Conservation (phyloP, 257 asterid species). For the Ehretia macrophylla region DNA sequence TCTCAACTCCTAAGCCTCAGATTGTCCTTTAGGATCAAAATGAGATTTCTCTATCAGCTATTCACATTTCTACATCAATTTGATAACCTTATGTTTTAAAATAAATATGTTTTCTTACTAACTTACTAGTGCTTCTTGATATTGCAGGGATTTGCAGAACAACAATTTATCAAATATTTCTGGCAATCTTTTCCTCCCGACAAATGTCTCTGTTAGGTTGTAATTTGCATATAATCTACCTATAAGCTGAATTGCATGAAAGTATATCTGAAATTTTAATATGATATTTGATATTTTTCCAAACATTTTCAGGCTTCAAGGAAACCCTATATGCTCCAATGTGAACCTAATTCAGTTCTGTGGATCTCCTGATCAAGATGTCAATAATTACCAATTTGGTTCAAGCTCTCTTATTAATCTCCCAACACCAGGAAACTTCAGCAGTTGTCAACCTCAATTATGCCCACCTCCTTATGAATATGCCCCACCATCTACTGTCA, state of each 20-base stretch:
- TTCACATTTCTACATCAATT: too few species aligned
- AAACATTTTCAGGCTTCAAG: constrained; percentile 58
- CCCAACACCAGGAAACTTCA: constrained; percentile 16
- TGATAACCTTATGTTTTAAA: too few species aligned
- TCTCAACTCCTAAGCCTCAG: too few species aligned
- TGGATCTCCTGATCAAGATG: constrained; percentile 46
- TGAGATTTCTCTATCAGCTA: too few species aligned
- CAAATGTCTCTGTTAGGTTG: constrained; percentile 73
- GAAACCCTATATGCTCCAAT: constrained; percentile 67
- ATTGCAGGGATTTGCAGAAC: constrained; percentile 72
- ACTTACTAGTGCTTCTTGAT: constrained; percentile 4
- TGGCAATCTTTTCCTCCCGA: constrained; percentile 36
- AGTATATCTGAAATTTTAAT: not conserved
- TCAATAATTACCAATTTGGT: constrained; percentile 4
- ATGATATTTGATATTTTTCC: constrained; percentile 1
- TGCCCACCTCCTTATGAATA: constrained; percentile 64
- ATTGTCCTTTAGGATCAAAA: too few species aligned
- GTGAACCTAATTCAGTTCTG: constrained; percentile 35
- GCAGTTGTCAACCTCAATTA: constrained; percentile 34
- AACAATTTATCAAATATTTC: constrained; percentile 54
- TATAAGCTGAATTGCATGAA: too few species aligned
- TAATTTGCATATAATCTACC: constrained; percentile 8
- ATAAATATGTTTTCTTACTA: too few species aligned
- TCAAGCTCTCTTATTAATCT: constrained; percentile 1
- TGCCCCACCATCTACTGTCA: constrained; percentile 44